These are phyloP conservation scores for Tolypocladium amazonense DNA, from an alignment of 2,329 filamentous ascomycete species.

Conservation along the genomic window DNA sequence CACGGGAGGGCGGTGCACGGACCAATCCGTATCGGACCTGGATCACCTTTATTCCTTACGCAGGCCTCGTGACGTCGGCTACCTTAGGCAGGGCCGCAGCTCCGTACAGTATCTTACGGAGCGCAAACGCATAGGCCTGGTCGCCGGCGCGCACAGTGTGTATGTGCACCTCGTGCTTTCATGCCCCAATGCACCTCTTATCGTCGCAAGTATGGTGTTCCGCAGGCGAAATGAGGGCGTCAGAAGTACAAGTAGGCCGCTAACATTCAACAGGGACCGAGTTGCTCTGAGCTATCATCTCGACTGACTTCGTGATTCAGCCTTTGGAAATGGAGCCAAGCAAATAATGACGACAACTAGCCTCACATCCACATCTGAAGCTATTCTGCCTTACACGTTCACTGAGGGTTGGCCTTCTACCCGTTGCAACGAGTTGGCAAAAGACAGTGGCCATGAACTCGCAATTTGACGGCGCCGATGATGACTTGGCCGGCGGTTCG, in stretches of 20 bases:
- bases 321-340: neutral
- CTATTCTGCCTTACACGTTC: neutral
- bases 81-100: neutral
- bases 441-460: neutral
- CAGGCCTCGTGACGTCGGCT: neutral
- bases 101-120: neutral
- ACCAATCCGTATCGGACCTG: neutral
- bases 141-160: neutral
- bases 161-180: neutral
- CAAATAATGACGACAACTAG: neutral
- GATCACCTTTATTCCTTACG: neutral
- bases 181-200: neutral
- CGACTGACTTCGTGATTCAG: neutral
- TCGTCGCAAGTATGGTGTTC: neutral
- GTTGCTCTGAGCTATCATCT: neutral
- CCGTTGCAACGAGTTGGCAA: neutral
- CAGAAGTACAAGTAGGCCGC: neutral
- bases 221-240: neutral
- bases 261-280: neutral
- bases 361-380: neutral
- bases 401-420: neutral
- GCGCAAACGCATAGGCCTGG: neutral
- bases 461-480: neutral
- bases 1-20: neutral
- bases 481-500: neutral